Conservation (phyloP, 148 eudicot species). For the Agrostemma githago region DNA sequence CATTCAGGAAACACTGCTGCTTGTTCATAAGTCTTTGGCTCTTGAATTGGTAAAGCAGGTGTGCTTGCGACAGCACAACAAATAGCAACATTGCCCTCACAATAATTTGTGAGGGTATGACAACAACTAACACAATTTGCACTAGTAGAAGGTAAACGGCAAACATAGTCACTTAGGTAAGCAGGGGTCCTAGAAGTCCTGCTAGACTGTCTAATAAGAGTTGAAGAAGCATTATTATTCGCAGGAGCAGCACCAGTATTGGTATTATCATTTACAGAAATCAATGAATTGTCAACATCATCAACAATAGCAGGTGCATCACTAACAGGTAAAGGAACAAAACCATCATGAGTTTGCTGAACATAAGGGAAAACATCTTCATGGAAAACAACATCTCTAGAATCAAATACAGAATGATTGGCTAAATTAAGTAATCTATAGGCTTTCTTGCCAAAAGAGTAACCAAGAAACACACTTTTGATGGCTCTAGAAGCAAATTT, state of each 20-base stretch:
- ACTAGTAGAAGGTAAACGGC: background rate
- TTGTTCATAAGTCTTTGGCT: background rate
- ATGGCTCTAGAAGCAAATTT: too few species aligned
- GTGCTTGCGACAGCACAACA: too few species aligned
- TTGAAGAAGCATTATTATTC: background rate
- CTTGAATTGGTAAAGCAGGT: too few species aligned
- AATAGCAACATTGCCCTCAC: background rate
- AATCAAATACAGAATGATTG: background rate
- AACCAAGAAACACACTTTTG: too few species aligned
- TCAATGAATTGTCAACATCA: background rate
- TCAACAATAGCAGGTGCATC: too few species aligned
- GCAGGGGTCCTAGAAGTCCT: background rate
- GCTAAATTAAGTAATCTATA: background rate
- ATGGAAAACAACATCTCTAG: background rate
- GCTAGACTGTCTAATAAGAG: background rate
- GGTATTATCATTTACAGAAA: background rate
- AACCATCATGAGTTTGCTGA: background rate
- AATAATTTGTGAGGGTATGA: background rate
- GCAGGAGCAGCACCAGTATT: background rate
- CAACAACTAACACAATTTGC: background rate
- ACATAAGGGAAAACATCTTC: background rate
- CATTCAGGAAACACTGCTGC: background rate
- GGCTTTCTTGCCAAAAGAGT: background rate
- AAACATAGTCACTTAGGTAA: background rate
- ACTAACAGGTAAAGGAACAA: background rate